Conservation (phyloP, 805 yeast species). For the Suhomyces sp. region DNA sequence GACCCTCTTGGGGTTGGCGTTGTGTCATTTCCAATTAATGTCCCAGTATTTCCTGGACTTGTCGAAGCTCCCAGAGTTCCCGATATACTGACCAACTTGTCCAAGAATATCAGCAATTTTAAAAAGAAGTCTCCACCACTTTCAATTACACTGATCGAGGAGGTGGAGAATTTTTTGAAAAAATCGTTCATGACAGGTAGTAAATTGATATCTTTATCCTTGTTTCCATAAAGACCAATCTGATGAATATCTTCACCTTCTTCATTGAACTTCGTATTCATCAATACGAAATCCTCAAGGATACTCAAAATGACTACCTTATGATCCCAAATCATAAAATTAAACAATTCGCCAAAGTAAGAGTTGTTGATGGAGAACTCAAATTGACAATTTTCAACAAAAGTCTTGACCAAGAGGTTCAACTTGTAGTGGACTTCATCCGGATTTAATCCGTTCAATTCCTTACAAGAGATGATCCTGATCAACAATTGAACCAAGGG, state of each 20-base stretch:
- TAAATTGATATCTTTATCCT: constrained; percentile 17
- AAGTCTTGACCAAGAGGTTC: constrained; percentile 11
- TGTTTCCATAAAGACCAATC: neutral
- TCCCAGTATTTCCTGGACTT: too few relatives aligned
- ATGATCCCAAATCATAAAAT: constrained; percentile 29
- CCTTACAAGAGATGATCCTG: constrained; percentile 18
- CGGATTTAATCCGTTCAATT: constrained; percentile 10
- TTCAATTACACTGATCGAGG: constrained; percentile 23
- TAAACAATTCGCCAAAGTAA: constrained; percentile 42
- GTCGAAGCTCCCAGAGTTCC: too few relatives aligned
- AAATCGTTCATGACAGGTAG: constrained; percentile 43
- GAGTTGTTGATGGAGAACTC: constrained; percentile 31
- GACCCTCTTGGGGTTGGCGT: too few relatives aligned
- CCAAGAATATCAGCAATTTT: constrained; percentile 20
- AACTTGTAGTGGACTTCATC: constrained; percentile 13
- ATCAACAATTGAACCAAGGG: constrained; percentile 33
- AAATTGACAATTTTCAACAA: constrained; percentile 24
- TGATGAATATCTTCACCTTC: constrained; percentile 3
- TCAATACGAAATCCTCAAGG: constrained; percentile 29
- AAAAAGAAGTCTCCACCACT: constrained; percentile 22
- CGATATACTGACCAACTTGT: constrained; percentile 19
- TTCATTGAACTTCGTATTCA: constrained; percentile 13
- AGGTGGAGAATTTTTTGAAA: constrained; percentile 47
- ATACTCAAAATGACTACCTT: constrained; percentile 25
- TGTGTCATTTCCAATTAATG: too few relatives aligned